Base-by-base conservation (phyloP, 208 protist species). In the Tritrichomonas musculus region DNA sequence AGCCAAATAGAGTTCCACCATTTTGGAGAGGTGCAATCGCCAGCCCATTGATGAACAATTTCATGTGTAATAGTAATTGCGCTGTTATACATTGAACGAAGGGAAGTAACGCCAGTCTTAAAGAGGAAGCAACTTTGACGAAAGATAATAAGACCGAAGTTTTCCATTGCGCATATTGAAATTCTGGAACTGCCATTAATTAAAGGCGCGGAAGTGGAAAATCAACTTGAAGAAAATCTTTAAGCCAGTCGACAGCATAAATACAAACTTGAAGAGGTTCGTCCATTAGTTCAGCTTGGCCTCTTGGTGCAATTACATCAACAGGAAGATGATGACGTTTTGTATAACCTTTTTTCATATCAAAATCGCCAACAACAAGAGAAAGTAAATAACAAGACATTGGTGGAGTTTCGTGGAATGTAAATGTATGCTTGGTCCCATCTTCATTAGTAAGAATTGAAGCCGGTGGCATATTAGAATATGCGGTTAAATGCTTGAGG, bases 111-210 rank as follows among this genome's bases (percentile, higher is more conserved):
- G 25, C 41, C 33, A 36, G 30, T 30, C 17, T 57, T 50, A 0
- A 17, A 64, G 11, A 93, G 41, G 41, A 75, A 47, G 39, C 49
- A 49, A 44, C 11, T 57, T 39, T 72, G 44, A 20, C 92, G 33
- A 14, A 50, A 75, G 47, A 64, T 75, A 13, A 93, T 39, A 57
- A 93, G 92, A 47, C 92, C 92, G 25, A 49, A 93, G 30, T 93
- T 93, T 75, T 93, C 92, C 92, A 93, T 93, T 25, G 92, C 92
- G 8, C 88, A 44, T 47, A 53, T n/a, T 53, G 44, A 57, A 88
- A 88, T 47, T 88, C 77, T 60, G 77, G 77, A 33, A 88, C 77
- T 41, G 77, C 77, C 14, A 88, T 27, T 33, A 53, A 14, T 57
- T 88, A 47, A 57, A 88, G 77, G 0, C 27, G 13, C 33, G 77